Percentiles rank a stretch among this genome's conserved stretches.
These are phyloP conservation scores for Ogataea salicorniae DNA, from an alignment of 805 yeast genomes.

Conservation along the genomic window DNA sequence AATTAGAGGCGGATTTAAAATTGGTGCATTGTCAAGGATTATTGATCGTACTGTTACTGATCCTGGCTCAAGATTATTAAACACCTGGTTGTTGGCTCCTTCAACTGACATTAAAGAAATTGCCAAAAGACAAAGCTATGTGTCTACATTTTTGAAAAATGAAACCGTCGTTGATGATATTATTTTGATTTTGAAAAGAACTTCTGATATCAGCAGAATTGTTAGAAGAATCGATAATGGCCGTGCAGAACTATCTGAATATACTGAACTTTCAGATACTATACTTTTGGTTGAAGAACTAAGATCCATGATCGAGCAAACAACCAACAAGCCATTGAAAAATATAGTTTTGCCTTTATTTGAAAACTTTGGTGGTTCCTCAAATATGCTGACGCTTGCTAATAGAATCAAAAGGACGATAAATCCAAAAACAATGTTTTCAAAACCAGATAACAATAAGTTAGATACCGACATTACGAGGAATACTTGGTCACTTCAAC, in stretches of 20 bases:
- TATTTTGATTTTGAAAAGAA: conserved; percentile 34
- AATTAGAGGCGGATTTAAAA: conserved; percentile 47
- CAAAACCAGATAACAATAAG: conserved; percentile 13
- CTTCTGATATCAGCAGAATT: conserved; percentile 56
- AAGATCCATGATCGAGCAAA: conserved; percentile 10
- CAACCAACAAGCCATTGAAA: conserved; percentile 2
- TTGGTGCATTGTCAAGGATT: conserved; percentile 67
- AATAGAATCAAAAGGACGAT: conserved; percentile 27
- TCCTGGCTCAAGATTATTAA: conserved; percentile 74
- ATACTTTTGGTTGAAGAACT: conserved; percentile 27
- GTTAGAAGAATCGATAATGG: conserved; percentile 51
- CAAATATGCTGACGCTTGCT: conserved; percentile 16
- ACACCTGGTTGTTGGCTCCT: conserved; percentile 82
- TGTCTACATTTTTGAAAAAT: conserved; percentile 37
- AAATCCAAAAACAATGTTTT: conserved; percentile 14
- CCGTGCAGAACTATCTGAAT: conserved; percentile 27
- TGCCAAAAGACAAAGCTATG: conserved; percentile 47
- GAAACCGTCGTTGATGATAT: conserved; percentile 27
- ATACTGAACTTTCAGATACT: conserved; percentile 26
- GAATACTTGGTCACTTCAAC: conserved; percentile 23
- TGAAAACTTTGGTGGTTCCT: conserved; percentile 10
- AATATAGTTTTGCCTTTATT: conserved; percentile 18
- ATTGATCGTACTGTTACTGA: conserved; percentile 72
- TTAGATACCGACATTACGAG: conserved; percentile 23
- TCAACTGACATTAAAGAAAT: conserved; percentile 56